Percentiles rank a stretch among this genome's conserved stretches.
These are phyloP conservation scores for Boletus edulis DNA, from an alignment of 768 basidiomycete genomes.

Conservation along the genomic window DNA sequence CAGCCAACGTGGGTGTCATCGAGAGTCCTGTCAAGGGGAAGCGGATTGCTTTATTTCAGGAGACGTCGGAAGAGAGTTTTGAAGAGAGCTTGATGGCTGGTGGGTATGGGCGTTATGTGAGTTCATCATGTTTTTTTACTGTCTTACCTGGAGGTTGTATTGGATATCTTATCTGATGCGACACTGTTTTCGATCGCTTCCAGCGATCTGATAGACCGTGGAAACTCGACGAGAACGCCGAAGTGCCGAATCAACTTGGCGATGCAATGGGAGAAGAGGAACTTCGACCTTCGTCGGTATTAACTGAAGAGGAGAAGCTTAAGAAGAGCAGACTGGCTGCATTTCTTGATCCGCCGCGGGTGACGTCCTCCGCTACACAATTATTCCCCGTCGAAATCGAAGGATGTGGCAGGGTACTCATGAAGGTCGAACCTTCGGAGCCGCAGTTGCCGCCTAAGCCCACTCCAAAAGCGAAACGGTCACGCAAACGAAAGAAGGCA, in stretches of 20 bases:
- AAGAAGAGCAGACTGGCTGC: slow-evolving; percentile 70
- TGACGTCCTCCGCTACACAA: slow-evolving; percentile 33
- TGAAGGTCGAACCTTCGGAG: slow-evolving; percentile 51
- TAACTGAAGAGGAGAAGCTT: slow-evolving; percentile 58
- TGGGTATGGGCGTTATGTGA: slow-evolving; percentile 74
- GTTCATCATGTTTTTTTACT: slow-evolving; percentile 21
- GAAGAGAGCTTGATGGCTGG: slow-evolving; percentile 83
- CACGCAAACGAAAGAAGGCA: slow-evolving; percentile 52
- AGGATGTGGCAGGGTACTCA: slow-evolving; percentile 68
- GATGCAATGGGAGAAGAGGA: slow-evolving; percentile 13
- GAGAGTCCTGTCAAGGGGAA: slow-evolving; percentile 73
- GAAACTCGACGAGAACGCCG: slow-evolving; percentile 19
- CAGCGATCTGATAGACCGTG: slow-evolving; percentile 27
- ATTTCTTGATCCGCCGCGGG: slow-evolving; percentile 47
- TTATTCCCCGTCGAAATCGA: slow-evolving; percentile 65
- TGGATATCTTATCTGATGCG: slow-evolving; percentile 13
- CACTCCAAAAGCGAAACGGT: slow-evolving; percentile 37
- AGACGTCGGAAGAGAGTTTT: slow-evolving; percentile 81
- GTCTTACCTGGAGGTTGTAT: neutral
- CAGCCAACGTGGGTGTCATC: slow-evolving; percentile 52
- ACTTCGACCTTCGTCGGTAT: slow-evolving; percentile 1
- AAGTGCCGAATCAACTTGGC: slow-evolving; percentile 9
- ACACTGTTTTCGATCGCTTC: slow-evolving; percentile 1
- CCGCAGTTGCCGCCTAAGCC: slow-evolving; percentile 27
- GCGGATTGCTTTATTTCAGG: slow-evolving; percentile 72